phyloP scores from a whole-genome alignment of 139 green algal genomes.

The Micromonas commoda region DNA sequence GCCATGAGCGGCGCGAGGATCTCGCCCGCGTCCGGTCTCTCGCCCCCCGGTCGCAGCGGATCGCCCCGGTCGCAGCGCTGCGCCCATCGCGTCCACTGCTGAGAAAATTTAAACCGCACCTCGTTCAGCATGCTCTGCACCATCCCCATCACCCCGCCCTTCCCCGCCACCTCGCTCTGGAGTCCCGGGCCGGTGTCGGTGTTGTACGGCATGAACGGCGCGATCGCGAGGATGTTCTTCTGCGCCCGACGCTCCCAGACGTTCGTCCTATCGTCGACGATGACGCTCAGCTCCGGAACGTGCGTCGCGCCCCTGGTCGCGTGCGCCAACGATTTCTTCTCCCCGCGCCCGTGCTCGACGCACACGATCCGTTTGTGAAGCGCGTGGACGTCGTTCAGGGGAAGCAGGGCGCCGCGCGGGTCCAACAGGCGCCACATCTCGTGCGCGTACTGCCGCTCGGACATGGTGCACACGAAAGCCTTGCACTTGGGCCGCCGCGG shows the following conservation, averaged over 20 bases:
- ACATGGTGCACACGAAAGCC: slow-evolving; percentile 41
- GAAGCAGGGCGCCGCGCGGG: slow-evolving; percentile 30
- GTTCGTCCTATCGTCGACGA: slow-evolving; percentile 41
- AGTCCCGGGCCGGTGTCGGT: background rate
- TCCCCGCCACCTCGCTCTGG: background rate
- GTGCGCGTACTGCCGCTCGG: slow-evolving; percentile 39
- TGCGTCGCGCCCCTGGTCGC: slow-evolving; percentile 8
- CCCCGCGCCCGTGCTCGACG: too few species aligned
- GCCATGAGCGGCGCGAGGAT: background rate
- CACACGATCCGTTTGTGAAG: too few species aligned
- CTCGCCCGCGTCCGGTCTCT: background rate
- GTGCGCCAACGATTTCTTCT: background rate
- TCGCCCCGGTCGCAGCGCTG: too few species aligned
- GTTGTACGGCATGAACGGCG: slow-evolving; percentile 36
- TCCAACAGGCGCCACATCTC: slow-evolving; percentile 46
- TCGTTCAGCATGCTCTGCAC: slow-evolving; percentile 6
- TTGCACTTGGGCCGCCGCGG: slow-evolving; percentile 33
- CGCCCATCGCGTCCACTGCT: background rate
- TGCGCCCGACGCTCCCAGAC: slow-evolving; percentile 43
- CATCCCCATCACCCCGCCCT: slow-evolving; percentile 2
- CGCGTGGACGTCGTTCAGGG: slow-evolving; percentile 1
- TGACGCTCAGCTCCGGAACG: slow-evolving; percentile 22
- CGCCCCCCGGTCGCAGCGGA: too few species aligned
- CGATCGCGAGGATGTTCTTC: slow-evolving; percentile 28
- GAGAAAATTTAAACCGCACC: slow-evolving; percentile 1